Evolutionary conservation across 2,329 filamentous ascomycete species (phyloP).

Genomic region (Fusarium gaditjirri): DNA sequence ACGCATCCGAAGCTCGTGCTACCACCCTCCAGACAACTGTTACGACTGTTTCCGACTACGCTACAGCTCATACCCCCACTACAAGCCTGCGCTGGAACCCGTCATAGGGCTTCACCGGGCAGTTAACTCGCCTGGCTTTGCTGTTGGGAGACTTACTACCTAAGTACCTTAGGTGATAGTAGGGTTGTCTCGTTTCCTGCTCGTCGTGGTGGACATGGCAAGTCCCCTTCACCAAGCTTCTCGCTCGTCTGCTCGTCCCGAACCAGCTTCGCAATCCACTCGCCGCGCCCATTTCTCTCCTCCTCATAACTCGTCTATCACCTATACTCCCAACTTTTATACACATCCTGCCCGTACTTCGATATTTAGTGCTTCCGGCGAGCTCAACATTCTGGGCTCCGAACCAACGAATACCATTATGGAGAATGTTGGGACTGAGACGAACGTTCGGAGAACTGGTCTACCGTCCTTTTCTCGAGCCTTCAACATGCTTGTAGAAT

Average conservation of each 20-base stretch:
- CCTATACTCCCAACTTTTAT: constrained; percentile 40
- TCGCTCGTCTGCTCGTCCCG: constrained; percentile 36
- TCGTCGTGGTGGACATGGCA: constrained; percentile 40
- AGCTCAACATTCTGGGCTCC: constrained; percentile 40
- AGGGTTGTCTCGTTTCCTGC: constrained; percentile 3
- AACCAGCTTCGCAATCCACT: constrained; percentile 35
- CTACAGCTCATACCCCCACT: constrained; percentile 25
- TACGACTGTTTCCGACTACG: constrained; percentile 23
- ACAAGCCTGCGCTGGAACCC: constrained; percentile 23
- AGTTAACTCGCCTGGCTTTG: constrained; percentile 10
- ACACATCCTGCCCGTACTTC: constrained; percentile 49
- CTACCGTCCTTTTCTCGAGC: constrained; percentile 63
- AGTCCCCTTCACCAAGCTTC: constrained; percentile 40
- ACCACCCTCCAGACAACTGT: constrained; percentile 21
- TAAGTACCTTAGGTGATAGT: background rate
- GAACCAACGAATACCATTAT: constrained; percentile 37
- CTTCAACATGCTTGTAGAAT: constrained; percentile 61
- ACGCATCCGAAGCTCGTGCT: constrained; percentile 28
- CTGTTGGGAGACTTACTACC: constrained; percentile 9
- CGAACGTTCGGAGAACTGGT: constrained; percentile 42
- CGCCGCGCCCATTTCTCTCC: constrained; percentile 31
- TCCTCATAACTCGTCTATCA: constrained; percentile 23
- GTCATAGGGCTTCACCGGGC: constrained; percentile 23
- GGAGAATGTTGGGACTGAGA: constrained; percentile 50
- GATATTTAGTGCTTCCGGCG: constrained; percentile 62